Conservation (phyloP, 306 rosid species). For the Lablab purpureus region DNA sequence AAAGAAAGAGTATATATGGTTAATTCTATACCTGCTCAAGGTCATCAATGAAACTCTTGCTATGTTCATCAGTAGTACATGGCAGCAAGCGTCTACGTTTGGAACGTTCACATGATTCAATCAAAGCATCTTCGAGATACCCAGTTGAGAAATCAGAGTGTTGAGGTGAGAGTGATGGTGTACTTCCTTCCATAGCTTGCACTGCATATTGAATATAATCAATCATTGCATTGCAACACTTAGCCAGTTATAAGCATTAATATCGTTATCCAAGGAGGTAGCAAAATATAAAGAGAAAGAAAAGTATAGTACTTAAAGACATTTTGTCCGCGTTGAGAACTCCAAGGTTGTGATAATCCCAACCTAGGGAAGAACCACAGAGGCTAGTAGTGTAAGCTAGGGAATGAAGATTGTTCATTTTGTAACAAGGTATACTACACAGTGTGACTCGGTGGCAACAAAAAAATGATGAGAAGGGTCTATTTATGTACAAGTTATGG, state of each 20-base stretch:
- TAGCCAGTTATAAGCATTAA: conserved; percentile 25
- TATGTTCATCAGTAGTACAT: conserved; percentile 46
- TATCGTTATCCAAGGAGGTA: conserved; percentile 32
- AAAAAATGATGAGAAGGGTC: conserved; percentile 54
- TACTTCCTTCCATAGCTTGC: conserved; percentile 60
- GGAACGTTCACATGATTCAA: conserved; percentile 66
- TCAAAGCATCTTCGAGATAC: conserved; percentile 89
- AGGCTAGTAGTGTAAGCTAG: conserved; percentile 60
- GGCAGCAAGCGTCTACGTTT: conserved; percentile 78
- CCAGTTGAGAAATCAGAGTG: conserved; percentile 78
- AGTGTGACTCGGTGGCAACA: conserved; percentile 29
- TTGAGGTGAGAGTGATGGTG: conserved; percentile 55
- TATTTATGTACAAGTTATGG: conserved; percentile 60
- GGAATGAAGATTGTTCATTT: conserved; percentile 72
- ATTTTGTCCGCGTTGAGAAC: conserved; percentile 66
- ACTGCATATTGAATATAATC: conserved; percentile 44
- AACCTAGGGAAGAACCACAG: conserved; percentile 66
- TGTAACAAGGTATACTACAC: conserved; percentile 8
- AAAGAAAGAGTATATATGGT: neutral
- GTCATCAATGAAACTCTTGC: conserved; percentile 44
- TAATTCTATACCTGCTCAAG: conserved; percentile 47
- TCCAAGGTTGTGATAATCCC: conserved; percentile 76
- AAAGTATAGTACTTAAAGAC: conserved; percentile 63
- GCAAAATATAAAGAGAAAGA: conserved; percentile 42
- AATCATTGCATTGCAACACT: conserved; percentile 45